Conservation (phyloP, 805 yeast species). For the Cyberlindnera americana region DNA sequence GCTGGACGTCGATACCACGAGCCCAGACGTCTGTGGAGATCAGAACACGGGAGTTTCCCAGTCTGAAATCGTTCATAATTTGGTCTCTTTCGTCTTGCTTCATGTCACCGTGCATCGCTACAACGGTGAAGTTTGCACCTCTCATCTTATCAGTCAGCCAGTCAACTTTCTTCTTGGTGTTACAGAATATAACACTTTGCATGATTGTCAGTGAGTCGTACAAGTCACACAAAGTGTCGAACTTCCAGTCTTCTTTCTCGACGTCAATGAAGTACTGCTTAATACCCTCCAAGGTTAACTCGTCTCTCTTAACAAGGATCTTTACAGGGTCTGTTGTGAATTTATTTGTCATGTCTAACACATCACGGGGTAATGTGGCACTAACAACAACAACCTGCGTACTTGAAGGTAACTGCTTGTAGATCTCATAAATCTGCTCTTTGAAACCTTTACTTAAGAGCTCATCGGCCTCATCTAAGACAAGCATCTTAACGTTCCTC, state of each 20-base stretch:
- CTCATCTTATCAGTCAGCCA: constrained; percentile 79
- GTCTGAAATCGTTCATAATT: constrained; percentile 93
- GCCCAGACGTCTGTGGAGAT: constrained; percentile 98
- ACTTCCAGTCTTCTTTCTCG: constrained; percentile 91
- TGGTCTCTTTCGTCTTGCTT: constrained; percentile 91
- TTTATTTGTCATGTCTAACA: constrained; percentile 84
- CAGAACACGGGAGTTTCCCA: constrained; percentile 88
- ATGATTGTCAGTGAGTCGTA: constrained; percentile 94
- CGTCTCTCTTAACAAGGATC: constrained; percentile 92
- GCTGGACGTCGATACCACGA: constrained; percentile 98
- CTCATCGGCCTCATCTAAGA: constrained; percentile 97
- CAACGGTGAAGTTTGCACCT: constrained; percentile 82
- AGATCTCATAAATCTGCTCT: constrained; percentile 91
- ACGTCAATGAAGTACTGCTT: constrained; percentile 89
- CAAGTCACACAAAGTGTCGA: constrained; percentile 89
- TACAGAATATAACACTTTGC: constrained; percentile 97
- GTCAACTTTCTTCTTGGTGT: constrained; percentile 93
- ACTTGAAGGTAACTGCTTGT: constrained; percentile 75
- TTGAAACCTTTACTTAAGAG: constrained; percentile 89
- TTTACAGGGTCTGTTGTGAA: constrained; percentile 93
- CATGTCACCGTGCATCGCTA: constrained; percentile 97
- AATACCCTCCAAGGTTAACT: constrained; percentile 90
- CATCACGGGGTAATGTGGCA: constrained; percentile 92
- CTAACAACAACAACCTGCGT: constrained; percentile 92
- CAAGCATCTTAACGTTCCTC: constrained; percentile 77